These are phyloP conservation scores for Septoria linicola DNA, from an alignment of 2,329 filamentous ascomycete genomes.

Conservation along the genomic window DNA sequence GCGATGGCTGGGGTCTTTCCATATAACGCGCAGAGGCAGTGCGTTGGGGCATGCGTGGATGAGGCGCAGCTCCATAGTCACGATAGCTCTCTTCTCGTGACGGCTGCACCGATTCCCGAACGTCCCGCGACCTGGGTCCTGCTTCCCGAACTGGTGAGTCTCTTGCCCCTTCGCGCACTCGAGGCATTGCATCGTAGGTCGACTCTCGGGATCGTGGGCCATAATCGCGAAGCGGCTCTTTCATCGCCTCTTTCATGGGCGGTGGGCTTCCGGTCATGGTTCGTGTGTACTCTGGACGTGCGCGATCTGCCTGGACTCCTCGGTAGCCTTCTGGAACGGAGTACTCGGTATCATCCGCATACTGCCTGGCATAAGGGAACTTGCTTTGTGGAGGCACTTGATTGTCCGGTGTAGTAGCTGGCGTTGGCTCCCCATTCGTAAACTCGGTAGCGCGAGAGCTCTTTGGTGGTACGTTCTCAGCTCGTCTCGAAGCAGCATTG, in stretches of 20 bases:
- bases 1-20: constrained; percentile 20
- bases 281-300: constrained; percentile 15
- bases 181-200: constrained; percentile 5
- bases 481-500: constrained; percentile 9
- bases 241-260: constrained; percentile 19
- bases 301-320: constrained; percentile 19
- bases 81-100: neutral
- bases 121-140: constrained; percentile 3
- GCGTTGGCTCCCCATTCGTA: constrained; percentile 30
- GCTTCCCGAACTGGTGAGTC: neutral
- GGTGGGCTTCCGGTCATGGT: constrained; percentile 33
- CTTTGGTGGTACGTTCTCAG: constrained; percentile 25
- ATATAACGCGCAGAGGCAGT: constrained; percentile 30
- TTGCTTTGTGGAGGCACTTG: constrained; percentile 20
- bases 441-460: constrained; percentile 33
- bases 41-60: constrained; percentile 19
- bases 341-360: constrained; percentile 36
- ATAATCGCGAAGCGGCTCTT: constrained; percentile 15
- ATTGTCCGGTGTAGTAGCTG: constrained; percentile 32
- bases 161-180: constrained; percentile 1
- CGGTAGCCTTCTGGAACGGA: constrained; percentile 34
- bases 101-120: neutral
- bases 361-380: constrained; percentile 31
- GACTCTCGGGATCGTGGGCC: constrained; percentile 1
- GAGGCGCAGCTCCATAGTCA: constrained; percentile 6